Conservation (phyloP, 1,284 basidiomycete genomes). For the Rhodotorula mucilaginosa region DNA sequence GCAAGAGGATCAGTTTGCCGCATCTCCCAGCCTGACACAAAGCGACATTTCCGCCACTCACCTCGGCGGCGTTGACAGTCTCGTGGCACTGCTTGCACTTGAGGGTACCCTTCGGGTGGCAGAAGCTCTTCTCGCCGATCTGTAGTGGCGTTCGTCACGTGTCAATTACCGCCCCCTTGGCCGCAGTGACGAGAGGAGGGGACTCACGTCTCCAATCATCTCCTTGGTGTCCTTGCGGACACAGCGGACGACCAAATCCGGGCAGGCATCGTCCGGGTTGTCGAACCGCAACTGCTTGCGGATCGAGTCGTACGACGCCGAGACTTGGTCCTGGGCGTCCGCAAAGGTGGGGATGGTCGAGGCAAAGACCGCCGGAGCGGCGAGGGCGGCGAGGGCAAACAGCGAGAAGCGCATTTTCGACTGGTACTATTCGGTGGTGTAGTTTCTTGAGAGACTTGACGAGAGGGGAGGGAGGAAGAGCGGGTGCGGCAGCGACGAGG, state of each 20-base stretch:
- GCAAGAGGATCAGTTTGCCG: not conserved
- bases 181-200: no score
- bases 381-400: constrained; percentile 10
- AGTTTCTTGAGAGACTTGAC: not conserved
- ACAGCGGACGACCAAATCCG: constrained; percentile 30
- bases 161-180: no score
- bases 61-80: constrained; percentile 20
- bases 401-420: constrained; percentile 21
- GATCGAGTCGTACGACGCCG: not conserved
- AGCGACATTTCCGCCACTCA: not conserved
- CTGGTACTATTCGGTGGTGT: not conserved
- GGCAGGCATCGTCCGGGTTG: constrained; percentile 28
- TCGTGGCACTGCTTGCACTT: constrained; percentile 30
- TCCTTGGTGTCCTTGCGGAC: constrained; percentile 26
- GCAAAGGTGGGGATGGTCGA: constrained; percentile 1
- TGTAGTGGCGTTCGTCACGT: not conserved
- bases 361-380: constrained; percentile 6
- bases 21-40: no score
- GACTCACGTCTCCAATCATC: constrained; percentile 33
- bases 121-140: constrained; percentile 35
- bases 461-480: no score
- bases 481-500: no score
- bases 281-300: constrained; percentile 18
- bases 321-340: not conserved
- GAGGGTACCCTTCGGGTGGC: constrained; percentile 17